Conservation (phyloP, 805 yeast species). For the Starmerella stigmatis region DNA sequence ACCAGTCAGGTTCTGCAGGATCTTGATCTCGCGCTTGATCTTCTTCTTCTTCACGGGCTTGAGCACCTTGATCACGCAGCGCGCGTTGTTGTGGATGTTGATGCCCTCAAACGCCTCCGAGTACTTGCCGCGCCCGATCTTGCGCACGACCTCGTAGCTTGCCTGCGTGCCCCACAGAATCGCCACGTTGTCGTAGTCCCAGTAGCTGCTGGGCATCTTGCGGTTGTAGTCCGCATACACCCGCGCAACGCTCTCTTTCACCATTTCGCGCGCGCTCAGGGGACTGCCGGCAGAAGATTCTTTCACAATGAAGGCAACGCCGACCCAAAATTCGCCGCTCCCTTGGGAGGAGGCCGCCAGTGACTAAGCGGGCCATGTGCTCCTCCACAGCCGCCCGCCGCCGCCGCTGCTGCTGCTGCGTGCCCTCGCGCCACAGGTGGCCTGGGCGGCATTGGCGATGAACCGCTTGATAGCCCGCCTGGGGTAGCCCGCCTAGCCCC, state of each 20-base stretch:
- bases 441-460: too few species aligned
- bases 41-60: constrained; percentile 91
- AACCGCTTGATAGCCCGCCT: too few species aligned
- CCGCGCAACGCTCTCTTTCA: constrained; percentile 46
- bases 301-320: background rate
- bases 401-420: too few species aligned
- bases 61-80: constrained; percentile 79
- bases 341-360: too few species aligned
- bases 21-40: constrained; percentile 81
- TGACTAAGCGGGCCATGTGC: too few species aligned
- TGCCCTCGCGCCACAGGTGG: too few species aligned
- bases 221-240: constrained; percentile 76
- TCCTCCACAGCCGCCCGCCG: too few species aligned
- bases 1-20: constrained; percentile 68
- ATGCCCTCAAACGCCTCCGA: constrained; percentile 88
- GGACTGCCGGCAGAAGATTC: background rate
- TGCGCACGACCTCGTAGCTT: constrained; percentile 74
- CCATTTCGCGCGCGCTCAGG: background rate
- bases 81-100: constrained; percentile 44
- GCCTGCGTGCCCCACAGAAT: constrained; percentile 78
- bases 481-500: too few species aligned
- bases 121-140: constrained; percentile 86
- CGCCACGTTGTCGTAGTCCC: constrained; percentile 67
- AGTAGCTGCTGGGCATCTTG: constrained; percentile 65
- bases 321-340: background rate